Base-by-base conservation (phyloP, 306 rosid genomes). In the Heteromeles arbutifolia region DNA sequence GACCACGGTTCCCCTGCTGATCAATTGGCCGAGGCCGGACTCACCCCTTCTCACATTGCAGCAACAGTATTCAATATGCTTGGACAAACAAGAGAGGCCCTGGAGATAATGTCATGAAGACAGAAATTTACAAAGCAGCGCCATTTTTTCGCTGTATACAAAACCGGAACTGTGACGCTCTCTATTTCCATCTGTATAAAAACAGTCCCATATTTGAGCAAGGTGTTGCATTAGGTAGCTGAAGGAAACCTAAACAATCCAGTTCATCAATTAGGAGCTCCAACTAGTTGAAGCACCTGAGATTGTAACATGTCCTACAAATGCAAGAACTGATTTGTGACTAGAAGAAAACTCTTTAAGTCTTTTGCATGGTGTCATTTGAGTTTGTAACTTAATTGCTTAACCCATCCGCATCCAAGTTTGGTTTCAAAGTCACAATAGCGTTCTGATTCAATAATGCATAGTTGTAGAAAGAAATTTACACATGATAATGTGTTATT, bases 1-100 rank as follows among this genome's bases (percentile, higher is more conserved):
- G 99, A 96, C 67, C 99, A 96, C 12, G 98, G 99, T 80, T 78
- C 97, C 0, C 97, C 98, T 11, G 81, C 80, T 19, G 88, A 96
- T 75, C 99, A 96, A 80, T 69, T 92, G 78, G 88, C 77, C 2
- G 66, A 78, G 26, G 96, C 98, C 11, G 98, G 99, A 19, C 96
- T 96, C 22, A 77, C 97, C 57, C 91, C 97, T 56, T 84, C 92
- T 70, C 98, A 90, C 76, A 86, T 96, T 82, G 99, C 98, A 79
- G 96, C 99, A 72, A 92, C 97, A 44, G 90, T 89, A 44, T 89
- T 96, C 91, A 96, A 90, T 77, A 82, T 96, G 57, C 89, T 96
- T 45, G 98, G 98, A 52, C 92, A 87, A 56, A 89, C 88, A 62
- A 90, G 97, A 77, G 96, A 96, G 87, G 98, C 98, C 74, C 79